Base-by-base conservation (phyloP, 768 basidiomycete species). In the Lactarius indigo region DNA sequence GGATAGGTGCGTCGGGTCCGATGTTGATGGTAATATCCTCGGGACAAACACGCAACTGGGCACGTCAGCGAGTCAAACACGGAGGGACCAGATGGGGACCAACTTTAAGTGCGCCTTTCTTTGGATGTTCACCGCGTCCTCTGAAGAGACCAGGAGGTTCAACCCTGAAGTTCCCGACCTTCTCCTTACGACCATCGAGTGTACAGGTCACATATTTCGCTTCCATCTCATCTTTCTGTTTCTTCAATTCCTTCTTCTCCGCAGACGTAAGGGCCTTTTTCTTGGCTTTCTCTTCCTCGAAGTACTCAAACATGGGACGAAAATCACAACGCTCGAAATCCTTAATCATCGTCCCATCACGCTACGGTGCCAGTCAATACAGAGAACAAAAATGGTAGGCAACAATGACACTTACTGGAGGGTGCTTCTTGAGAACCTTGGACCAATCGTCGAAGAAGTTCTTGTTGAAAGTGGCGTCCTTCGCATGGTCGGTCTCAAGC, bases 71-170 rank as follows among this genome's bases (percentile, higher is more conserved):
- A 55, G 44, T 47, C 61, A 63, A 55, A 17, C 20, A 4, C 54
- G n/a, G 20, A 47, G 18, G 58, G 35, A 33, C 20, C 33, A 26
- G 10, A 20, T 31, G 30, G 47, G 47, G 10, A 59, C 57, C 35
- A 73, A 94, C 96, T 84, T 98, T 98, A 59, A 97, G 81, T 47
- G 89, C 88, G 20, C 97, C 97, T 76, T 98, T 98, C 84, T 91
- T 96, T 0, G 97, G 97, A 78, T 99, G 97, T 72, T 98, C 95
- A 62, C 97, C 97, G 70, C 97, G 95, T 68, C 97, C 97, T 76
- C 97, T 82, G 79, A 98, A 99, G 59, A 98, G 79, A n/a, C 96
- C 96, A 31, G 97, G 97, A 75, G 97, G 97, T 83, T 99, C 97
- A 60, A 98, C 88, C 71, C 95, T 85, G 82, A 98, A 98, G 79